Base-by-base conservation (phyloP, 176 grass and related monocot genomes). In the Melocanna baccifera region DNA sequence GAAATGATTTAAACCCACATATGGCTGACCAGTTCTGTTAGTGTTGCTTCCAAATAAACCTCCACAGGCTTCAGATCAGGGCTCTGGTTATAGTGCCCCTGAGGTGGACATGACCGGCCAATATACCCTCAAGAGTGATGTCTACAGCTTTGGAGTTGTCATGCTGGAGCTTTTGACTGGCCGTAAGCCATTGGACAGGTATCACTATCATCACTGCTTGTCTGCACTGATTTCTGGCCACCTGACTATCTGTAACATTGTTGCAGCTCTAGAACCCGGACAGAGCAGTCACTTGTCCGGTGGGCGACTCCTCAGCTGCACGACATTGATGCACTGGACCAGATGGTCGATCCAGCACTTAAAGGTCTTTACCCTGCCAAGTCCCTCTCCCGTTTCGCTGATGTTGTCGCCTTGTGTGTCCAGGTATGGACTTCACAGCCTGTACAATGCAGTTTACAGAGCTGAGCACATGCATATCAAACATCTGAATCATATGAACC, bases 81-180 rank as follows among this genome's bases (percentile, higher is more conserved):
- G 82, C 29, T 92, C 94, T 32, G 94, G 92, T 79, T 91, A 94
- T 59, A 75, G 75, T 69, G 90, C 92, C 64, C 92, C 92, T 1
- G 95, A 98, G 61, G 87, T 92, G 71, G 87, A 86, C 40, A 98
- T 91, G 91, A 91, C 89, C 12, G 91, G 88, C 9, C 89, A 91
- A 41, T 94, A 91, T 80, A 95, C 91, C 45, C 65, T 93, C 34
- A 98, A 95, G 76, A 98, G 95, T 28, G 95, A 98, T 71, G 89
- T 98, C n/a, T 98, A 98, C 79, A 90, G 67, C 57, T 94, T 98
- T 82, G 95, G 95, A 61, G 85, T 95, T 42, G 92, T 98, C 80
- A 98, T 98, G 95, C 81, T 98, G 36, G 95, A 98, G 62, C 95
- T 98, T 37, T 88, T 98, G 77, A 98, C 95, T 0, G 92, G 92